Base-by-base conservation (phyloP, 345 rosid species). In the Streptanthus diversifolius region DNA sequence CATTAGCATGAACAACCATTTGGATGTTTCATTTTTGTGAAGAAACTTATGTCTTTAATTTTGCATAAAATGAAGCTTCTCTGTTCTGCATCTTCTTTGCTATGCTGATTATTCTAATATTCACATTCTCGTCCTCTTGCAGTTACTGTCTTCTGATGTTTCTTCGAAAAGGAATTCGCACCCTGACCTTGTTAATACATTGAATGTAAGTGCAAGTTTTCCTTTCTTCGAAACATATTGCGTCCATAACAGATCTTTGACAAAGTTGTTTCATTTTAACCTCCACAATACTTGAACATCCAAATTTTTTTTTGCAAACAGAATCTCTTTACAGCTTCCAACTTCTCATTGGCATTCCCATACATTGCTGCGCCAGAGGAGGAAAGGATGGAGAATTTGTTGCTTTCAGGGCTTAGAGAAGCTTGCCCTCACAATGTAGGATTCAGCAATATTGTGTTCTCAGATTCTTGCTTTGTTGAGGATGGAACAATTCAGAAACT, bases 271-370 rank as follows among this genome's bases (percentile, higher is more conserved):
- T 49, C 22, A 4, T 15, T 37, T 55, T 8, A 49, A 57, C 19
- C 25, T 60, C 14, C 14, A 13, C 58, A 13, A 24, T 53, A 24
- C 39, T 33, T 48, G 43, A 62, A 75, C 70, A 53, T 54, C 8
- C 69, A 41, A 35, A 36, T 25, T 19, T 83, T 22, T 63, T 68
- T n/a, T 51, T 66, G 73, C 56, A 29, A 29, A 69, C 88, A 95
- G 98, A 86, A 30, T 55, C 86, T 88, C 8, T 87, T 74, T 79
- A 75, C 78, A 12, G 75, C 68, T 37, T 87, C 98, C 76, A 95
- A 88, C 72, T 88, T 88, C 77, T 95, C 99, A 56, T 53, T 91
- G 96, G 99, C 93, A 29, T 95, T 91, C 77, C 99, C 98, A 12
- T 95, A 86, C 60, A 85, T 95, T 79, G 64, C 85, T 74, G 76